Evolutionary conservation across 2,329 filamentous ascomycete genomes (phyloP).

Genomic region (Cercospora janseana): DNA sequence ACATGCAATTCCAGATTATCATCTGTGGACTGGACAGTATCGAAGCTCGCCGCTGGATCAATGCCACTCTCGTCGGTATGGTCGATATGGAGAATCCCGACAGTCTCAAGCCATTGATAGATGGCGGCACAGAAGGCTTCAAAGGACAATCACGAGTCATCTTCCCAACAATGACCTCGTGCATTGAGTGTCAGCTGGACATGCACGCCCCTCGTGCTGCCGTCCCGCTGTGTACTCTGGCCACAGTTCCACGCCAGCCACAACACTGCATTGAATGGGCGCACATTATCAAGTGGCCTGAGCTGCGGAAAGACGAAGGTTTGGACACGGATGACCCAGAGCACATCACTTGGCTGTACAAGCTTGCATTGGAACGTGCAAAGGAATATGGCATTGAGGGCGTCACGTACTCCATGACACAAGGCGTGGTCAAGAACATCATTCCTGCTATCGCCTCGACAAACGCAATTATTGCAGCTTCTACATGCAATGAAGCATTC

Average conservation of each 20-base stretch:
- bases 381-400: constrained; percentile 86
- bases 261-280: constrained; percentile 99
- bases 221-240: constrained; percentile 92
- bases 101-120: constrained; percentile 86
- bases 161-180: constrained; percentile 86
- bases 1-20: constrained; percentile 92
- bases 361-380: constrained; percentile 77
- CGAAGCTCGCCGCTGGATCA: constrained; percentile 98
- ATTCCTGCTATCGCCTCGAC: constrained; percentile 97
- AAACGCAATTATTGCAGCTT: constrained; percentile 92
- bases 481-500: constrained; percentile 94
- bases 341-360: constrained; percentile 95
- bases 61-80: constrained; percentile 86
- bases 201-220: constrained; percentile 98
- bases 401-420: constrained; percentile 91
- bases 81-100: constrained; percentile 81
- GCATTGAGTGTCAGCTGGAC: constrained; percentile 96
- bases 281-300: constrained; percentile 95
- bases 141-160: constrained; percentile 95
- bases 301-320: constrained; percentile 64
- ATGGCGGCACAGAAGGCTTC: constrained; percentile 97
- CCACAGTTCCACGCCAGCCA: constrained; percentile 91
- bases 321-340: constrained; percentile 96
- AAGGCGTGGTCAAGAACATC: constrained; percentile 98
- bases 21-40: constrained; percentile 96